phyloP scores from a whole-genome alignment of 2,329 filamentous ascomycete species.

The Fusarium sp. region DNA sequence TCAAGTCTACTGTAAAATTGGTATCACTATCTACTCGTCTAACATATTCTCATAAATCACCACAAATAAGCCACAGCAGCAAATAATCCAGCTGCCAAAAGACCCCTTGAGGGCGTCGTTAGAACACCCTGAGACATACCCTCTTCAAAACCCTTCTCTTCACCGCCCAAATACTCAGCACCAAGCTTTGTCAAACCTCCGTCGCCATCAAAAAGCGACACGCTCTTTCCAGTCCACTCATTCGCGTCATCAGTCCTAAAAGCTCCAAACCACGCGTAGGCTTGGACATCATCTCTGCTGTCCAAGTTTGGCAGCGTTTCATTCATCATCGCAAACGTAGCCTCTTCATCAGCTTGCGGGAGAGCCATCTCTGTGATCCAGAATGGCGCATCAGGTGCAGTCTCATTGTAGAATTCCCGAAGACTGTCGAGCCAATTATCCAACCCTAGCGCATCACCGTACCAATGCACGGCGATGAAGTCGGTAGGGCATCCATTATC shows the following conservation, averaged over 20 bases:
- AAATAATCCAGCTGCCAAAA: constrained; percentile 3
- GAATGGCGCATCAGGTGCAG: constrained; percentile 36
- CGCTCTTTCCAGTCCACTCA: constrained; percentile 53
- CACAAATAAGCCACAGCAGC: neutral
- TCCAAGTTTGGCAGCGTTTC: constrained; percentile 53
- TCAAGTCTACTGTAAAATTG: neutral
- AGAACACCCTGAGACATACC: constrained; percentile 42
- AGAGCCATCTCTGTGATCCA: constrained; percentile 58
- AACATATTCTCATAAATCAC: constrained; percentile 3
- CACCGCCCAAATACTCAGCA: constrained; percentile 53
- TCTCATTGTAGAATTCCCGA: constrained; percentile 50
- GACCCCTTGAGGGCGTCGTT: neutral
- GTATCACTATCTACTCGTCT: constrained; percentile 25
- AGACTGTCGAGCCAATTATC: constrained; percentile 51
- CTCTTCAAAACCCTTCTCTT: constrained; percentile 52
- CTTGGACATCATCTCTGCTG: constrained; percentile 47
- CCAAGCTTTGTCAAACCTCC: constrained; percentile 54
- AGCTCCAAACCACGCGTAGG: constrained; percentile 56
- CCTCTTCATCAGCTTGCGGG: constrained; percentile 49
- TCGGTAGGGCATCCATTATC: constrained; percentile 53
- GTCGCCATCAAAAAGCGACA: constrained; percentile 52
- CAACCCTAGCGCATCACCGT: constrained; percentile 53
- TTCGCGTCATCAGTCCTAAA: constrained; percentile 54
- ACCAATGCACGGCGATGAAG: constrained; percentile 57
- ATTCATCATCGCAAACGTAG: constrained; percentile 55